Evolutionary conservation across 495 filamentous ascomycete genomes (phyloP), one percentile per base, ranked within the genome.

Genomic region (Penicillium dipodomyicola): DNA sequence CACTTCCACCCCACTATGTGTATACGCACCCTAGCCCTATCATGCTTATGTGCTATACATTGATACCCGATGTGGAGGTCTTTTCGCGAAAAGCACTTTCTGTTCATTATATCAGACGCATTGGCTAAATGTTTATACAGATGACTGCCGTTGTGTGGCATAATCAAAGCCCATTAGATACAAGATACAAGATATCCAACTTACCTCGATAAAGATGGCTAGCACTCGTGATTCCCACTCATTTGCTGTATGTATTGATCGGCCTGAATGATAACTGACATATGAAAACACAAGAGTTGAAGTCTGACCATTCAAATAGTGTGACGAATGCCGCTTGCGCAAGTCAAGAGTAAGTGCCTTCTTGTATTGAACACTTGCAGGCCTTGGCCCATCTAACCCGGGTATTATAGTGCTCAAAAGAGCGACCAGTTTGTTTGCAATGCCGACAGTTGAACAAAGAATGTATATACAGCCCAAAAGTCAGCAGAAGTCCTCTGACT

Each of bases 401-500:
- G 41, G 32, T 25, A 15, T 47, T 23, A 5, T 45, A 80, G 78
- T 79, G 78, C 59, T 77, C 78, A 11, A 80, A 80, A 62, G 76
- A 78, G 61, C 70, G 70, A 52, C 77, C 77, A 22, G 61, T 61
- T 29, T 79, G 77, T 56, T 58, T 67, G 30, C 75, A 77, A 69
- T 79, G 77, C 57, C 66, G 64, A 47, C 76, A 78, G 49, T 52
- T 77, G 57, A 67, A 70, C 48, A 75, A 77, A 55, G 71, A 75
- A 56, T 80, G 77, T 66, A 73, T 74, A 39, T 80, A 80, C 56
- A 80, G 78, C 52, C 74, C 74, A 0, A 79, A 80, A 59, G 62
- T 79, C 27, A 70, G 67, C 27, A 69, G 77, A 45, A 78, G 76
- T 42, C 77, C 77, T 29, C 61, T 80, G 45, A 80, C 77, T 20